Percentiles rank a stretch among this genome's conserved stretches.
These are phyloP conservation scores for Xylaria telfairii DNA, from an alignment of 495 filamentous ascomycete species.

Conservation along the genomic window DNA sequence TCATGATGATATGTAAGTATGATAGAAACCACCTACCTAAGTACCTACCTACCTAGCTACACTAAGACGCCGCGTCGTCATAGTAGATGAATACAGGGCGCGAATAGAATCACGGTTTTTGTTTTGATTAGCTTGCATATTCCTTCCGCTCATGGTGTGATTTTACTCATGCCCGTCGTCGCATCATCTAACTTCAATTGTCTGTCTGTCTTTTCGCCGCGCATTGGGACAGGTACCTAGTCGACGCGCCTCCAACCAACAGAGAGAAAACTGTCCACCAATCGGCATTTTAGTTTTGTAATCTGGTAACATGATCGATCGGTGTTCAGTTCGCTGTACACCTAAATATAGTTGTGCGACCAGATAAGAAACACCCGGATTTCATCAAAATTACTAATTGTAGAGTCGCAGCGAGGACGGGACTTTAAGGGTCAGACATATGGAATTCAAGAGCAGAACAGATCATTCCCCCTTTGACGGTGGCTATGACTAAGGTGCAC, in stretches of 20 bases:
- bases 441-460: neutral
- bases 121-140: slow-evolving; percentile 15
- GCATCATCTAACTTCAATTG: slow-evolving; percentile 11
- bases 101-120: neutral
- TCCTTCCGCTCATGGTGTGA: neutral
- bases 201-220: neutral
- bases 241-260: neutral
- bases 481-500: neutral
- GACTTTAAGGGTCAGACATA: neutral
- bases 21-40: neutral
- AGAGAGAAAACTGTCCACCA: neutral
- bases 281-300: slow-evolving; percentile 4
- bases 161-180: slow-evolving; percentile 9
- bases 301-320: neutral
- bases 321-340: neutral
- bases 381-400: neutral
- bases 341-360: neutral
- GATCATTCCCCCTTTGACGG: neutral
- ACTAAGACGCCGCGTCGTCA: neutral
- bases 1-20: neutral
- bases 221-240: neutral
- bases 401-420: neutral
- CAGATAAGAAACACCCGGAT: neutral
- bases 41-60: no score
- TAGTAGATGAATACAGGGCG: neutral